Evolutionary conservation across 495 filamentous ascomycete species (phyloP).

Genomic region (Neurospora sp.): DNA sequence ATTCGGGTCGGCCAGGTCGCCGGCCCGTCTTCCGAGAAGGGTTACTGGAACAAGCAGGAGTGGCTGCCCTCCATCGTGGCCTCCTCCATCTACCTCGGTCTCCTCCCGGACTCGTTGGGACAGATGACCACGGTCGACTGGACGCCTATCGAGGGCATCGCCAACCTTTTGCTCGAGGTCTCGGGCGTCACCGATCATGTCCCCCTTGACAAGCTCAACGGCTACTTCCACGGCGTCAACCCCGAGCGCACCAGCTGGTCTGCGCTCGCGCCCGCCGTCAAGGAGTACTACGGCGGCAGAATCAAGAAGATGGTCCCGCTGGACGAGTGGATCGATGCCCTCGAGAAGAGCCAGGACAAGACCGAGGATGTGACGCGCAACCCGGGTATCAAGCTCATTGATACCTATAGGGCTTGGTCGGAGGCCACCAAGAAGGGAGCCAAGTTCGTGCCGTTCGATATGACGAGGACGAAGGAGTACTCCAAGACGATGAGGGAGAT

Average conservation of each 20-base stretch:
- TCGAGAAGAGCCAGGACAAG: constrained; percentile 25
- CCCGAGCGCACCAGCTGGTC: constrained; percentile 27
- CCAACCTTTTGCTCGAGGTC: constrained; percentile 28
- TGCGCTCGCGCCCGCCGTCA: constrained; percentile 21
- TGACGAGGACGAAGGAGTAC: constrained; percentile 17
- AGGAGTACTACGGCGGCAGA: constrained; percentile 26
- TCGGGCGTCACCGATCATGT: constrained; percentile 19
- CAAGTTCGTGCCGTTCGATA: constrained; percentile 21
- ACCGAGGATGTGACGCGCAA: constrained; percentile 27
- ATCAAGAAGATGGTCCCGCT: constrained; percentile 28
- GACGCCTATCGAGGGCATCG: constrained; percentile 40
- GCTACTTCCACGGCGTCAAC: constrained; percentile 43
- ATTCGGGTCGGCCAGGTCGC: constrained; percentile 50
- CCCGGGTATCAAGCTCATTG: constrained; percentile 36
- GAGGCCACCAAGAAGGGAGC: constrained; percentile 8
- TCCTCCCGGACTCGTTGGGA: constrained; percentile 31
- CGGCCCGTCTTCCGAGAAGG: constrained; percentile 34
- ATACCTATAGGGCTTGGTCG: constrained; percentile 27
- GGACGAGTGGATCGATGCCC: constrained; percentile 29
- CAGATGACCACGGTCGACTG: constrained; percentile 39
- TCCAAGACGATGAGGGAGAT: constrained; percentile 29
- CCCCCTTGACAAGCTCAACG: constrained; percentile 19
- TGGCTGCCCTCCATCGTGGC: constrained; percentile 47
- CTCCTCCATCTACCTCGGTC: constrained; percentile 30
- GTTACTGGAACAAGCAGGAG: constrained; percentile 46